Conservation (phyloP, 768 basidiomycete species). For the Kwoniella newhampshirensis region DNA sequence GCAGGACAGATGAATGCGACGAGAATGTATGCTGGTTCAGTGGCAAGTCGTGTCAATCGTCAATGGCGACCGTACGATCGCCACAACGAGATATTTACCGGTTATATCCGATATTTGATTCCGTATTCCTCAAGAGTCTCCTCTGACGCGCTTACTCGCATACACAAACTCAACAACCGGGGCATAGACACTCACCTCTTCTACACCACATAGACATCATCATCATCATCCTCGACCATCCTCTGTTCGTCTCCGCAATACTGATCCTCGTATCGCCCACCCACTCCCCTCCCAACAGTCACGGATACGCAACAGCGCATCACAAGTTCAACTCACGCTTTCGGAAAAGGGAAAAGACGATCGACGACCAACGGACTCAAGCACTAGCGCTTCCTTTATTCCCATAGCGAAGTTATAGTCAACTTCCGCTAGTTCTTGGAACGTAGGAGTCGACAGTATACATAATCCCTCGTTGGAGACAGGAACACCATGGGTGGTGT, state of each 20-base stretch:
- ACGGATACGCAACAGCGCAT: too few species aligned
- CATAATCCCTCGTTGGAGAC: too few species aligned
- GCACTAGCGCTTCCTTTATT: slow-evolving; percentile 8
- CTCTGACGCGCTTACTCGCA: background rate
- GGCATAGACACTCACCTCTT: background rate
- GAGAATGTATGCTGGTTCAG: too few species aligned
- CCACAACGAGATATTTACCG: slow-evolving; percentile 12
- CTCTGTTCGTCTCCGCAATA: too few species aligned
- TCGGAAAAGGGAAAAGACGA: too few species aligned
- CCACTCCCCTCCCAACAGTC: background rate
- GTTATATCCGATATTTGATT: slow-evolving; percentile 17
- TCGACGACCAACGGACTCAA: background rate
- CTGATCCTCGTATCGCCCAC: background rate
- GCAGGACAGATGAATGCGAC: too few species aligned
- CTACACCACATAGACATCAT: background rate
- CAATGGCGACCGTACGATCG: background rate
- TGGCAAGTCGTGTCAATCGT: background rate
- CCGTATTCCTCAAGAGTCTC: slow-evolving; percentile 1
- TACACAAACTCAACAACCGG: background rate
- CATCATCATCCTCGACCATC: slow-evolving; percentile 7
- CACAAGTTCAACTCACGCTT: too few species aligned
- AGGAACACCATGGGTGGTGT: slow-evolving; percentile 36
- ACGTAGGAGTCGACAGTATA: too few species aligned
- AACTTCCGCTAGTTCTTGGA: too few species aligned
- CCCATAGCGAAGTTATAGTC: too few species aligned